A percentile compares a stretch with the other conserved stretches of the same genome.
Evolutionary conservation across 148 eudicot species (phyloP).

Genomic region (Agrostemma githago): DNA sequence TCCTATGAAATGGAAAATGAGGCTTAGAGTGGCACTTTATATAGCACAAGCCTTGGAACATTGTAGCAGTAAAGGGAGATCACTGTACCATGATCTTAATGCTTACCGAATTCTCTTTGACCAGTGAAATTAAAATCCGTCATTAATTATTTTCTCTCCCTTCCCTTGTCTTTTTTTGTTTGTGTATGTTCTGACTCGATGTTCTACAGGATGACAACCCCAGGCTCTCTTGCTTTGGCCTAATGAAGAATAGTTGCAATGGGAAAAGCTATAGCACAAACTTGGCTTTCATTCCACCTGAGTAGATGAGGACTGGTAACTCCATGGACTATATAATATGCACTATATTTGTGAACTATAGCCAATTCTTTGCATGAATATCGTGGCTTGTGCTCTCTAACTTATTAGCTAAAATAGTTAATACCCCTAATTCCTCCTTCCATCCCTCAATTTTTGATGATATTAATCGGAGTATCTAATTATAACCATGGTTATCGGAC

Average conservation of each 20-base stretch:
- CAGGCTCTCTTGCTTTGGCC: slow-evolving; percentile 90
- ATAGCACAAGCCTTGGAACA: slow-evolving; percentile 87
- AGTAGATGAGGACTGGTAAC: slow-evolving; percentile 81
- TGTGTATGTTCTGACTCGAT: slow-evolving; percentile 25
- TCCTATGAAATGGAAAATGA: slow-evolving; percentile 86
- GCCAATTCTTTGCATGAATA: background rate
- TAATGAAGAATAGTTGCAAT: slow-evolving; percentile 90
- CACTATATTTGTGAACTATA: background rate
- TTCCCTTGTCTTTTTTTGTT: slow-evolving; percentile 3
- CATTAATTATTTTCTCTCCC: no score
- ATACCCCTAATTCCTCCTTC: no score
- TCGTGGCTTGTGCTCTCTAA: background rate
- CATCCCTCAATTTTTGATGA: no score
- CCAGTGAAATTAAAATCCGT: slow-evolving; percentile 54
- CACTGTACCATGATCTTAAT: slow-evolving; percentile 83
- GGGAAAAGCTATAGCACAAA: slow-evolving; percentile 93
- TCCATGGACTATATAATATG: background rate
- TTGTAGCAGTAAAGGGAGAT: slow-evolving; percentile 78
- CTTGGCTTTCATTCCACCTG: slow-evolving; percentile 90
- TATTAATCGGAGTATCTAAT: no score
- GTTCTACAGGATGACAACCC: slow-evolving; percentile 76
- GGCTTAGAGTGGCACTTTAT: slow-evolving; percentile 72
- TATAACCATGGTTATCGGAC: no score
- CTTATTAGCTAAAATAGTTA: background rate
- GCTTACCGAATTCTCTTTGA: slow-evolving; percentile 80